These are phyloP conservation scores for Colletotrichum sp. DNA, from an alignment of 2,329 filamentous ascomycete genomes.

Conservation along the genomic window DNA sequence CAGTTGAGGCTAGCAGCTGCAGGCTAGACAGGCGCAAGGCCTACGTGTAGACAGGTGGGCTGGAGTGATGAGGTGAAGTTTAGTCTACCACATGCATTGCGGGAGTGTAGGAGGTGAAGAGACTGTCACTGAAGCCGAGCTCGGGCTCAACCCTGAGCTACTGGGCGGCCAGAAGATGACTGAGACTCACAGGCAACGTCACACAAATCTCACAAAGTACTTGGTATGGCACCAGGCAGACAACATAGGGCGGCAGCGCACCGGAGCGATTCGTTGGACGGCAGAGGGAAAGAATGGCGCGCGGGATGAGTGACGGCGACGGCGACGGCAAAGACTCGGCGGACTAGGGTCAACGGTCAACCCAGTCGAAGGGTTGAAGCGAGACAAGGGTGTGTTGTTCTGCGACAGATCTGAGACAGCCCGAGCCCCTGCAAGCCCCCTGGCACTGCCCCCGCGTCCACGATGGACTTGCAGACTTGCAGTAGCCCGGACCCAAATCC, in stretches of 20 bases:
- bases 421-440: constrained; percentile 26
- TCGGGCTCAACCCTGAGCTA: not conserved
- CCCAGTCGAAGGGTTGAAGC: constrained; percentile 17
- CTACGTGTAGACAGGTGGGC: not conserved
- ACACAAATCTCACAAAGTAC: not conserved
- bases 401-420: constrained; percentile 51
- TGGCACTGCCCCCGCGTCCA: constrained; percentile 22
- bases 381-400: constrained; percentile 27
- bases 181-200: not conserved
- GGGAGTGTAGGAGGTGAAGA: not conserved
- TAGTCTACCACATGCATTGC: not conserved
- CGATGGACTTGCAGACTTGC: constrained; percentile 21
- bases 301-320: not conserved
- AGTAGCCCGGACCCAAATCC: constrained; percentile 2
- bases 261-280: not conserved
- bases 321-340: not conserved
- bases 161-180: not conserved
- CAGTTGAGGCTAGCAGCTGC: not conserved
- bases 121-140: not conserved
- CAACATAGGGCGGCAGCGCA: not conserved
- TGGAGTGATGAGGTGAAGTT: not conserved
- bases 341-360: constrained; percentile 9
- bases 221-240: not conserved
- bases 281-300: not conserved
- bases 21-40: not conserved